Evolutionary conservation across 208 protist genomes (phyloP), one percentile per base, ranked within the genome.

Genomic region (Vickermania spadyakhi): DNA sequence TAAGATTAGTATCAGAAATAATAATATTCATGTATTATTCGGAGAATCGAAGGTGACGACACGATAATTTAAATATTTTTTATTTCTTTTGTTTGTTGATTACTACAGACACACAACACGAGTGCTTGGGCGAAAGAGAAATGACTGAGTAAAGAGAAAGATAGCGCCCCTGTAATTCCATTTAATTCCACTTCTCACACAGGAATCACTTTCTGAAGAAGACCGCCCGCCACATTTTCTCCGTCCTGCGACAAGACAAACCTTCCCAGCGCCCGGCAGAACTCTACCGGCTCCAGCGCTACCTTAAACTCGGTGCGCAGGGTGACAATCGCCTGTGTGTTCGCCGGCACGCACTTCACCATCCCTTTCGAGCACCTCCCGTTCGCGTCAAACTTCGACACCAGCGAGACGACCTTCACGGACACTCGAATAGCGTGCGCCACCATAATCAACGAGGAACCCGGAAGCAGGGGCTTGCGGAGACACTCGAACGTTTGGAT

Each of bases 191-290:
- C 18, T 45, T 45, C 23, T 51, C 41, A 72, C 50, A 31, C 13
- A 5, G 14, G 26, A 56, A 92, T 72, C 2, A 93, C 57, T 2
- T 70, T 66, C 45, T 72, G 75, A 27, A 94, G 81, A 2, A 94
- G 52, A 5, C 87, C 87, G 31, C 83, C 87, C 0, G 73, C 84
- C 0, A 94, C 83, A 1, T 72, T 88, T 23, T 89, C 79, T 2
- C 84, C 87, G 23, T 91, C 81, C 52, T 94, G 87, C 55, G 79
- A 79, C 2, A 94, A 73, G 4, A 91, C 81, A 72, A 94, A 94
- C 11, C 81, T 67, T 14, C 87, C 87, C 23, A 94, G 72, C 1
- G 87, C 70, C 1, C 79, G 74, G 51, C 87, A 94, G 28, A 80
- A 73, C 45, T 78, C 79, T 2, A 81, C 80, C n/a, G 75, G 60